These are phyloP conservation scores for Viola pubescens DNA, from an alignment of 441 rosid genomes.

Conservation along the genomic window DNA sequence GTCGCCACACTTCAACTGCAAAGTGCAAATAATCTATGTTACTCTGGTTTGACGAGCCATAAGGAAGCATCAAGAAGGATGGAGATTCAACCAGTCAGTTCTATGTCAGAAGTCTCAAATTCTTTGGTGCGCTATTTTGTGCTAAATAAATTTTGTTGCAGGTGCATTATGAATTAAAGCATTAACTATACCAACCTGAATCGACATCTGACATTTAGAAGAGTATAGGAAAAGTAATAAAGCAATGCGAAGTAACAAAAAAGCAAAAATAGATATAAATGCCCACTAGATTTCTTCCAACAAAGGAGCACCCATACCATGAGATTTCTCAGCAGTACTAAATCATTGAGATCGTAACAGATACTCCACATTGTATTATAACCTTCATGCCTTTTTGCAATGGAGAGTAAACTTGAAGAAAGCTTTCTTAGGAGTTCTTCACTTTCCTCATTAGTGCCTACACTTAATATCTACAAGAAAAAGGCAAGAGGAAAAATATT, in stretches of 20 bases:
- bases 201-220: too few relatives aligned
- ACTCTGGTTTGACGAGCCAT: not conserved
- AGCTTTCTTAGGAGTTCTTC: conserved; percentile 50
- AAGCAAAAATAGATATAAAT: too few relatives aligned
- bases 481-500: conserved; percentile 8
- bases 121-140: too few relatives aligned
- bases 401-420: conserved; percentile 55
- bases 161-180: too few relatives aligned
- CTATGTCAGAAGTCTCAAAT: too few relatives aligned
- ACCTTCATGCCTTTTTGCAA: conserved; percentile 78
- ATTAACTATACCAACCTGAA: too few relatives aligned
- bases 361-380: conserved; percentile 77
- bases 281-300: too few relatives aligned
- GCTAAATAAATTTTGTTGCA: too few relatives aligned
- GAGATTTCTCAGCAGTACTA: conserved; percentile 59
- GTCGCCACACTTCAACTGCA: not conserved
- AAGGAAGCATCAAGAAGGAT: too few relatives aligned
- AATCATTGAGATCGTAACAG: conserved; percentile 81
- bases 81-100: too few relatives aligned
- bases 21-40: not conserved
- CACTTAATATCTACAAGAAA: conserved; percentile 41
- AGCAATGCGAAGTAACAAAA: too few relatives aligned
- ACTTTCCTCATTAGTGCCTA: conserved; percentile 30
- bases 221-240: too few relatives aligned
- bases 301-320: conserved; percentile 46